Evolutionary conservation across 148 eudicot genomes (phyloP), one percentile per base, ranked within the genome.

Genomic region (Silene uniflora): DNA sequence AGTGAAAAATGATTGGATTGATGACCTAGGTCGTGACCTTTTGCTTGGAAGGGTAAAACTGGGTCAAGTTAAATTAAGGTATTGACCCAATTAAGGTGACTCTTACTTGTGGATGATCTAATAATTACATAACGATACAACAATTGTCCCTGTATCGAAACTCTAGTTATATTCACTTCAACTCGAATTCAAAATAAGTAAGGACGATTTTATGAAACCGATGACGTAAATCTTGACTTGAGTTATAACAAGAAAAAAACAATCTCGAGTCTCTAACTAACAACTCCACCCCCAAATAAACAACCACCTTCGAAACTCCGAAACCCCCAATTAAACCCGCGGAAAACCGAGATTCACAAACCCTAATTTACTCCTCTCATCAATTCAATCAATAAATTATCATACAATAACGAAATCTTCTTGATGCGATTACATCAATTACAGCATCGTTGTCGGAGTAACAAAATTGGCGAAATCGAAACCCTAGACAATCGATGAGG

Each of bases 401-500:
- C 35, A 32, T 32, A 2, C 35, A 32, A 32, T 32, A 32, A 32
- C 4, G 5, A 32, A 32, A 32, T 32, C 29, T 27, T 32, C 70
- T 67, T 35, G 13, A 67, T 67, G 58, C 73, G 49, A 46, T 70
- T 52, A 22, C 18, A 29, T 52, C 54, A 61, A 19, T 12, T 13
- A 47, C 68, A 66, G 75, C 17, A 52, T 16, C 56, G 56, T 13
- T 10, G 56, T 3, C 56, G 56, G 56, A 52, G 56, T 52, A 52
- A 52, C 56, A 16, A 52, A 52, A 16, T 52, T 65, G 80, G 61
- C 39, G 75, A 5, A 72, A 60, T 16, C 12, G 23, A 64, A 25
- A 14, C 32, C 29, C 25, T 14, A 52, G 24, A 19, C 14, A 8
- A 71, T 64, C 75, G 39, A 78, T 78, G 80, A 78, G 74, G 74